A percentile compares a stretch with the other conserved stretches of the same genome.
Evolutionary conservation across 768 basidiomycete genomes (phyloP).

Genomic region (Tylopilus rubrobrunneus): DNA sequence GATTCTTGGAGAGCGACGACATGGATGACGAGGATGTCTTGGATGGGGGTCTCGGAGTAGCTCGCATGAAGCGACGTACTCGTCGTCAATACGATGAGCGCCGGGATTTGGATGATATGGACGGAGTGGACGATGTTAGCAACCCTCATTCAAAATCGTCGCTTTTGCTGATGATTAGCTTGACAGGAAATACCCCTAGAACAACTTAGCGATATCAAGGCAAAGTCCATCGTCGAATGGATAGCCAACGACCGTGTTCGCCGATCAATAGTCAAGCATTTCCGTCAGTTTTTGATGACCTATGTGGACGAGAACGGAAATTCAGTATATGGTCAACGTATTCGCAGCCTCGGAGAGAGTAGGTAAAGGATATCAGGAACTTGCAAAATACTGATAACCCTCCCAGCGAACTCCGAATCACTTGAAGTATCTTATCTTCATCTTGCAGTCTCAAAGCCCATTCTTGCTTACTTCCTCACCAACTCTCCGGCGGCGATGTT

Average conservation of each 20-base stretch:
- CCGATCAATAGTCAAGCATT: slow-evolving; percentile 86
- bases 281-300: slow-evolving; percentile 93
- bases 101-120: slow-evolving; percentile 84
- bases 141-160: background rate
- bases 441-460: slow-evolving; percentile 86
- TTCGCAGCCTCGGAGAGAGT: slow-evolving; percentile 95
- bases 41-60: slow-evolving; percentile 60
- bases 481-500: slow-evolving; percentile 94
- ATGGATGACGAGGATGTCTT: too few relatives aligned
- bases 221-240: slow-evolving; percentile 97
- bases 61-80: slow-evolving; percentile 75
- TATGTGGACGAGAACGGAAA: slow-evolving; percentile 89
- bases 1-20: slow-evolving; percentile 33
- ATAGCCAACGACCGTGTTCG: slow-evolving; percentile 90
- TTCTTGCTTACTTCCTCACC: slow-evolving; percentile 95
- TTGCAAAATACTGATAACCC: slow-evolving; percentile 7
- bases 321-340: slow-evolving; percentile 93
- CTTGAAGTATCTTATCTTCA: slow-evolving; percentile 98
- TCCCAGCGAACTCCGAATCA: slow-evolving; percentile 89
- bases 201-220: slow-evolving; percentile 96
- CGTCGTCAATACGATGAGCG: slow-evolving; percentile 94
- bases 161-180: slow-evolving; percentile 13
- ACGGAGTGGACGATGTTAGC: slow-evolving; percentile 81
- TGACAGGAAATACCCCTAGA: slow-evolving; percentile 88
- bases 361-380: slow-evolving; percentile 24